Evolutionary conservation across 176 grass and related monocot genomes (phyloP), one percentile per base, ranked within the genome.

Genomic region (Oryza australiensis): DNA sequence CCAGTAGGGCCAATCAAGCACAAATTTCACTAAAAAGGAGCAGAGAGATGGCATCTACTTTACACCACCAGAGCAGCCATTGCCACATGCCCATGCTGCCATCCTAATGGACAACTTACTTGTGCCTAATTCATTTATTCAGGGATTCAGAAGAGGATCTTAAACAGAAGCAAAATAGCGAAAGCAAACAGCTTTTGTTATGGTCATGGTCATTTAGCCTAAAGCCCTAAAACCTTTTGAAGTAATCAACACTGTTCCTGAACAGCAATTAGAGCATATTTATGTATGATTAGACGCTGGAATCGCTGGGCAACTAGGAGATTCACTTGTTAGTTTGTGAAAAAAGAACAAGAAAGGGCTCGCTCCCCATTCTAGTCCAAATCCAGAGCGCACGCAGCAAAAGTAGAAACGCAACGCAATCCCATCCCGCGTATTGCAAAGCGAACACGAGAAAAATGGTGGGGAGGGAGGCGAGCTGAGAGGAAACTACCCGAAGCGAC

Each of bases 231-330:
- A 29, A n/a, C 7, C 12, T 23, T 24, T 64, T 45, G 2, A 46
- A 18, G 1, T 0, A 26, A 28, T 8, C 12, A 62, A 1, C 43
- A 62, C 41, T 51, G 30, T 24, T 68, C 30, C 5, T 55, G 49
- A 81, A 2, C 70, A 73, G 33, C 26, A 62, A 91, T 64, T 26
- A 86, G 75, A 46, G 86, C 73, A 29, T 1, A 82, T 82, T 67
- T 20, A 53, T 16, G 16, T 18, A 20, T 20, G 0, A 53, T 18
- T 49, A 16, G 46, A 49, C 12, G 12, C 14, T 49, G 1, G 14
- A 53, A 20, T 53, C 48, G 48, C 3, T 6, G 48, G 48, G 16
- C 3, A 20, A 15, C 11, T 48, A 45, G 3, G 33, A 42, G 40
- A 42, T 42, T 48, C 13, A 48, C 13, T 4, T 48, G 14, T 48